Percentiles rank a stretch among this genome's conserved stretches.
phyloP scores from a whole-genome alignment of 768 basidiomycete genomes.

The Pleurotus tuoliensis region DNA sequence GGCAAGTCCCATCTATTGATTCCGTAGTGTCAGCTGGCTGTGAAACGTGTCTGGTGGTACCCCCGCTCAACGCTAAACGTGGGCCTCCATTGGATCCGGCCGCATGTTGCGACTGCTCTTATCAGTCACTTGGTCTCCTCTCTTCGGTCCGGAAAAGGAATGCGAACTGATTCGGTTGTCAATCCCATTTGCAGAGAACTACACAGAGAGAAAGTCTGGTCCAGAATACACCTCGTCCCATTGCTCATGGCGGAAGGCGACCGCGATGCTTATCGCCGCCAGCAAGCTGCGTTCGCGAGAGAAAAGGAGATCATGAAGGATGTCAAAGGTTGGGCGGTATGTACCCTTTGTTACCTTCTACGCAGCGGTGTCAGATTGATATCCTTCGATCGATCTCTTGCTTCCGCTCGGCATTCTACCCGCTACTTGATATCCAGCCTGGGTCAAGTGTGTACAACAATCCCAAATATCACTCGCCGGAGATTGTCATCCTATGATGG shows the following conservation, averaged over 20 bases:
- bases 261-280: slow-evolving; percentile 80
- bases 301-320: slow-evolving; percentile 95
- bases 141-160: slow-evolving; percentile 40
- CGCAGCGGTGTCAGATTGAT: slow-evolving; percentile 13
- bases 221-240: slow-evolving; percentile 91
- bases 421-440: slow-evolving; percentile 41
- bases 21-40: slow-evolving; percentile 52
- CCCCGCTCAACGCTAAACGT: slow-evolving; percentile 71
- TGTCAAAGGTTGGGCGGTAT: slow-evolving; percentile 90
- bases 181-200: slow-evolving; percentile 67
- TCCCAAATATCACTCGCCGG: slow-evolving; percentile 55
- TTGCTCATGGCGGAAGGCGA: slow-evolving; percentile 91
- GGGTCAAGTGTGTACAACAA: slow-evolving; percentile 88
- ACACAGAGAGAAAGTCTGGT: slow-evolving; percentile 90
- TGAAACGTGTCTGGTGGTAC: slow-evolving; percentile 58
- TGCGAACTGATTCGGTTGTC: slow-evolving; percentile 39
- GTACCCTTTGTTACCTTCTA: slow-evolving; percentile 25
- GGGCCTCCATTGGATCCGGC: slow-evolving; percentile 60
- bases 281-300: slow-evolving; percentile 69
- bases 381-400: slow-evolving; percentile 19
- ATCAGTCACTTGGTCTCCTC: slow-evolving; percentile 33
- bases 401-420: slow-evolving; percentile 16
- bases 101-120: slow-evolving; percentile 32
- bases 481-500: slow-evolving; percentile 31
- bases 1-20: slow-evolving; percentile 53